These are phyloP conservation scores for bread wheat (Triticum aestivum) DNA, from an alignment of 176 grass and related monocot genomes.

Conservation along the genomic window IWGSC_CS_RefSeq_v2.1 NC_057801.1:688720568-688721067, in stretches of 20 bases:
- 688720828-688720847: constrained; percentile 57
- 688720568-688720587: constrained; percentile 37
- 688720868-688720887: constrained; percentile 88
- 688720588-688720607: constrained; percentile 39
- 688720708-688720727: no score
- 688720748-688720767: no score
- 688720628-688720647: neutral
- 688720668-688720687: constrained; percentile 28
- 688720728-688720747: no score
- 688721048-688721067: constrained; percentile 79
- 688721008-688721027: constrained; percentile 71
- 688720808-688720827: constrained; percentile 47
- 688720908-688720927: constrained; percentile 84
- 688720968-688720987: constrained; percentile 76
- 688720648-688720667: neutral
- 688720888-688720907: constrained; percentile 83
- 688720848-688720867: constrained; percentile 65
- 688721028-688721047: constrained; percentile 81
- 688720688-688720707: neutral
- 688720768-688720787: no score
- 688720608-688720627: constrained; percentile 11
- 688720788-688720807: no score
- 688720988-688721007: constrained; percentile 79
- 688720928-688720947: constrained; percentile 61
- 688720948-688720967: constrained; percentile 82